Percentiles rank a stretch among this genome's conserved stretches.
phyloP scores from a whole-genome alignment of 306 rosid genomes.

The Cicer cuneatum region DNA sequence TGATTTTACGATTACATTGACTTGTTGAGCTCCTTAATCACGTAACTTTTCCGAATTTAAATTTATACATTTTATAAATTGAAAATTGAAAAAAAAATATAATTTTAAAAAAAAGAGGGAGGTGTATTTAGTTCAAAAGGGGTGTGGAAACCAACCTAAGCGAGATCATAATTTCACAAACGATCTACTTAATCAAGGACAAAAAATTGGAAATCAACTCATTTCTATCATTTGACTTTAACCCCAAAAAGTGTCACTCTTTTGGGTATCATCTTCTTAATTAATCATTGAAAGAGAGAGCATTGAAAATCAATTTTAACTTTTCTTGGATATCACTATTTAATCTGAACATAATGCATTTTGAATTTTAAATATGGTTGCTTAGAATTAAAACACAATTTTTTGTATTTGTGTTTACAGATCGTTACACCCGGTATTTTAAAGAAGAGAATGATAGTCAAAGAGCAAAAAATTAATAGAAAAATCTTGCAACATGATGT shows the following conservation, averaged over 20 bases:
- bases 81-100: neutral
- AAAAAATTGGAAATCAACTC: neutral
- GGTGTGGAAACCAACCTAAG: too few species aligned
- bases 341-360: neutral
- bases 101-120: too few species aligned
- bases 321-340: neutral
- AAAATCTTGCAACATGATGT: neutral
- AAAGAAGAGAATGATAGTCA: constrained; percentile 30
- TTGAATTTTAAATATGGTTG: neutral
- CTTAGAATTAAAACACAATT: constrained; percentile 13
- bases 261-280: neutral
- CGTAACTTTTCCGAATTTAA: neutral
- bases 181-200: neutral
- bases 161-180: neutral
- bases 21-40: neutral
- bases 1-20: too few species aligned
- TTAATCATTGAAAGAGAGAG: neutral
- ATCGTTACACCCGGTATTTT: constrained; percentile 3
- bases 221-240: neutral
- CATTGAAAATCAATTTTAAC: neutral
- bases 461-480: neutral
- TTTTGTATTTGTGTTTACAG: constrained; percentile 29
- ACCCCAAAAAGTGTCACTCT: neutral
- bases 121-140: too few species aligned
- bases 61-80: neutral